A percentile compares a stretch with the other conserved stretches of the same genome.
These are phyloP conservation scores for Tuber aestivum DNA, from an alignment of 495 filamentous ascomycete species.

Conservation along the genomic window DNA sequence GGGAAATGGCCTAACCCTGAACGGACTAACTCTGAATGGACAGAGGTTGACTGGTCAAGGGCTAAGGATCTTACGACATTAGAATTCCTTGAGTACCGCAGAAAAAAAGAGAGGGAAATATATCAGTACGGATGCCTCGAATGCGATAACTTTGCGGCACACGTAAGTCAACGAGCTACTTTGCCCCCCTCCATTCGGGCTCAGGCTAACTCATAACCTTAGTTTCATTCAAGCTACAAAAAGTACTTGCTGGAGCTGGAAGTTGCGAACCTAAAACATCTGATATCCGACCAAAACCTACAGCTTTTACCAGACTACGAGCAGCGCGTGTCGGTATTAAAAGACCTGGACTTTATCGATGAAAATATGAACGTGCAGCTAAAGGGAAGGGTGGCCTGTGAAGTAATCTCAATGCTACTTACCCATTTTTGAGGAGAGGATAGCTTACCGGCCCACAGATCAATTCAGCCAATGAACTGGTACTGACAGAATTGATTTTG, in stretches of 20 bases:
- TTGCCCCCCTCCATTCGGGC: neutral
- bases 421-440: conserved; percentile 5
- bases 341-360: conserved; percentile 86
- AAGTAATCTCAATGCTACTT: conserved; percentile 48
- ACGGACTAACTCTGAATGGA: conserved; percentile 70
- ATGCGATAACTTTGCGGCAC: conserved; percentile 75
- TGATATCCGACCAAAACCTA: conserved; percentile 93
- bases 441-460: conserved; percentile 48
- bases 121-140: conserved; percentile 47
- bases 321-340: conserved; percentile 84
- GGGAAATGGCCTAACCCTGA: conserved; percentile 61
- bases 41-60: conserved; percentile 74
- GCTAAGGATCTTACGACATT: conserved; percentile 73
- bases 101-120: conserved; percentile 25
- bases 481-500: conserved; percentile 89
- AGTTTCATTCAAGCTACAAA: conserved; percentile 89
- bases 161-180: conserved; percentile 54
- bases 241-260: conserved; percentile 91
- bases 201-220: conserved; percentile 22
- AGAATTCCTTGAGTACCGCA: conserved; percentile 64
- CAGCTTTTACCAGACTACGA: conserved; percentile 97
- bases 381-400: conserved; percentile 97
- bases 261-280: conserved; percentile 71
- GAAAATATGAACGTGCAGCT: conserved; percentile 74
- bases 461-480: conserved; percentile 95